Percentiles rank a stretch among this genome's conserved stretches.
Evolutionary conservation across 257 asterid species (phyloP).

Genomic region (Ophiorrhiza pumila): DNA sequence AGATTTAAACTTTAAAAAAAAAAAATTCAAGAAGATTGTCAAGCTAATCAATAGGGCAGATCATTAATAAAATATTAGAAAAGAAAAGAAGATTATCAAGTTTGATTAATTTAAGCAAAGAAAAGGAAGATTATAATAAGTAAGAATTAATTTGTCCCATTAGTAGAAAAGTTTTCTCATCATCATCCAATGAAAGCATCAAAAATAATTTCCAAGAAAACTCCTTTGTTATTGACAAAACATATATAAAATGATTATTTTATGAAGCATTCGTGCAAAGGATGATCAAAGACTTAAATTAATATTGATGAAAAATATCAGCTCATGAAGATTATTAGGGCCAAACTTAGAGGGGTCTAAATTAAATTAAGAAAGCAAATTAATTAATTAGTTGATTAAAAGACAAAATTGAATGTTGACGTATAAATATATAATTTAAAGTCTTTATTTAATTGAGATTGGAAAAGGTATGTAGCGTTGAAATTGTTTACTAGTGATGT

Average conservation of each 20-base stretch:
- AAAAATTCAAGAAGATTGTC: not conserved
- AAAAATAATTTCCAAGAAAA: not conserved
- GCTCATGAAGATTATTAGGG: too few relatives aligned
- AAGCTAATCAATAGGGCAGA: too few relatives aligned
- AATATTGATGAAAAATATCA: not conserved
- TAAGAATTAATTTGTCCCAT: not conserved
- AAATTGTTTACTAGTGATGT: not conserved
- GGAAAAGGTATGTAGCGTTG: too few relatives aligned
- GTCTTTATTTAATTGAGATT: not conserved
- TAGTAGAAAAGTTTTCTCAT: slow-evolving; percentile 16
- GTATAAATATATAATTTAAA: not conserved
- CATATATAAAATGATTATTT: not conserved
- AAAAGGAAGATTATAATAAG: not conserved
- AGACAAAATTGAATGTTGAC: not conserved
- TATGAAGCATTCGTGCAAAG: slow-evolving; percentile 7
- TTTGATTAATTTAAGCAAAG: not conserved
- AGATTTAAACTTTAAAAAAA: not conserved
- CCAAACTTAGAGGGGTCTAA: not conserved
- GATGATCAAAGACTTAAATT: not conserved
- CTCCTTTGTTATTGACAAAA: slow-evolving; percentile 1
- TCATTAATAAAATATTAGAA: not conserved
- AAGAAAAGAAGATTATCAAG: not conserved
- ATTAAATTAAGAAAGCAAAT: not conserved
- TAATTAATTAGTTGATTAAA: not conserved
- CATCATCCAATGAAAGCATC: slow-evolving; percentile 11